A percentile compares a stretch with the other conserved stretches of the same genome.
phyloP scores from a whole-genome alignment of 805 yeast species.

The Debaryomyces maramus region DNA sequence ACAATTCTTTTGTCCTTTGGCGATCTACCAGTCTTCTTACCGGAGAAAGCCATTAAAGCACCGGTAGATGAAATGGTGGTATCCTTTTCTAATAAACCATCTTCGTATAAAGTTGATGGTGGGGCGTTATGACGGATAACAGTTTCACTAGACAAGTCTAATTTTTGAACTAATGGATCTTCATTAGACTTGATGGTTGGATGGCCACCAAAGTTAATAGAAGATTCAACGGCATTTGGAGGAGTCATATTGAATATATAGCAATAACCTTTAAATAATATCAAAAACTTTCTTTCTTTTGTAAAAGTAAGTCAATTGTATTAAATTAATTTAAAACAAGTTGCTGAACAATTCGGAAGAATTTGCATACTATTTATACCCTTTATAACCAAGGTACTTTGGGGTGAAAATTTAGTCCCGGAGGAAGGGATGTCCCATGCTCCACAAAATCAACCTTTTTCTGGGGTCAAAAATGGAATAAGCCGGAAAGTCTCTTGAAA shows the following conservation, averaged over 20 bases:
- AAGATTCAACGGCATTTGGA: conserved; percentile 47
- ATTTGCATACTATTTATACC: not conserved
- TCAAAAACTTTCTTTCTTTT: not conserved
- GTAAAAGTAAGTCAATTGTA: not conserved
- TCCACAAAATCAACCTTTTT: not conserved
- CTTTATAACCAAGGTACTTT: not conserved
- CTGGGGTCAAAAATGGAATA: not conserved
- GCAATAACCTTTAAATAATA: not conserved
- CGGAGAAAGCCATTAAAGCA: conserved; percentile 93
- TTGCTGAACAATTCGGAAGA: not conserved
- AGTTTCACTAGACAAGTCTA: conserved; percentile 58
- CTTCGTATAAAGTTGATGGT: conserved; percentile 90
- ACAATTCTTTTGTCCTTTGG: conserved; percentile 98
- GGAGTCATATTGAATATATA: conserved; percentile 35
- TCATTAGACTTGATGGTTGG: conserved; percentile 39
- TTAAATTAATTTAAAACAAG: not conserved
- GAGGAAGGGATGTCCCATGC: conserved; percentile 1
- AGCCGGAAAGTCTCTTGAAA: not conserved
- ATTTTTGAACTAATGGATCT: conserved; percentile 44
- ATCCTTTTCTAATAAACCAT: conserved; percentile 85
- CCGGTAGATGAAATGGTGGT: conserved; percentile 92
- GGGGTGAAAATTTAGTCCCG: not conserved
- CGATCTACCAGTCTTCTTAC: conserved; percentile 95
- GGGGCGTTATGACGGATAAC: conserved; percentile 87
- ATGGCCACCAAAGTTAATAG: conserved; percentile 40